These are phyloP conservation scores for Monoraphidium neglectum DNA, from an alignment of 139 green algal species.

Conservation along the genomic window DNA sequence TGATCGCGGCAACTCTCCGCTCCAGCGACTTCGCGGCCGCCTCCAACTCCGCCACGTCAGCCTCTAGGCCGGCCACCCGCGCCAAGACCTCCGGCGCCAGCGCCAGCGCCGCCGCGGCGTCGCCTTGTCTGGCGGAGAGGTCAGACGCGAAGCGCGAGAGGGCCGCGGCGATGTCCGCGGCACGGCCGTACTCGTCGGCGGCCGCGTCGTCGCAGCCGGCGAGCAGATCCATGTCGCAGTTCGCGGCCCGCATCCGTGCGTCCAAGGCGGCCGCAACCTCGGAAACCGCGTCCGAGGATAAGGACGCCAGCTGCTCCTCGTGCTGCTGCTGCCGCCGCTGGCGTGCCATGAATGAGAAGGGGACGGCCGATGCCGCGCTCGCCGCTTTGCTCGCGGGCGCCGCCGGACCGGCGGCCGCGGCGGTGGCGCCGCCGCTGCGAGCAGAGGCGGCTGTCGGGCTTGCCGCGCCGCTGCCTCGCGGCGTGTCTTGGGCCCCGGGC, in stretches of 20 bases:
- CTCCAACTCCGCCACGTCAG: too few species aligned
- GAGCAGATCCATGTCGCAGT: not conserved
- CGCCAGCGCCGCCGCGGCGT: constrained; percentile 1
- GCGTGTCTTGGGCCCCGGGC: too few species aligned
- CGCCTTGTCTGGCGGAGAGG: constrained; percentile 2
- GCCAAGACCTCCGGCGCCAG: constrained; percentile 7
- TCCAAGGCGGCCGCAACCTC: constrained; percentile 14
- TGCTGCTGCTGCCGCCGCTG: constrained; percentile 1
- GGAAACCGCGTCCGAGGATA: not conserved
- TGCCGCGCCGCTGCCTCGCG: constrained; percentile 4
- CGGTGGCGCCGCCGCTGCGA: constrained; percentile 6
- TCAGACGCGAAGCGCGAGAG: constrained; percentile 17
- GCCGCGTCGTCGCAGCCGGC: constrained; percentile 17
- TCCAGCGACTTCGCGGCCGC: too few species aligned
- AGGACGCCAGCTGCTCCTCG: not conserved
- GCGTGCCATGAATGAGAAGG: constrained; percentile 15
- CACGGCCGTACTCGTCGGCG: constrained; percentile 10
- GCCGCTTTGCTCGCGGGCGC: not conserved
- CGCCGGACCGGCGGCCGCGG: not conserved
- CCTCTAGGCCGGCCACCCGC: too few species aligned
- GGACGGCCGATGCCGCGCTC: not conserved
- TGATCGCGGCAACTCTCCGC: too few species aligned
- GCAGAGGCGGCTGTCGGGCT: constrained; percentile 17
- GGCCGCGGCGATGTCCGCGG: constrained; percentile 19
- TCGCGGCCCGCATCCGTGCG: not conserved